These are phyloP conservation scores for Hamamelis virginiana DNA, from an alignment of 164 flowering plant genomes.

Conservation along the genomic window DNA sequence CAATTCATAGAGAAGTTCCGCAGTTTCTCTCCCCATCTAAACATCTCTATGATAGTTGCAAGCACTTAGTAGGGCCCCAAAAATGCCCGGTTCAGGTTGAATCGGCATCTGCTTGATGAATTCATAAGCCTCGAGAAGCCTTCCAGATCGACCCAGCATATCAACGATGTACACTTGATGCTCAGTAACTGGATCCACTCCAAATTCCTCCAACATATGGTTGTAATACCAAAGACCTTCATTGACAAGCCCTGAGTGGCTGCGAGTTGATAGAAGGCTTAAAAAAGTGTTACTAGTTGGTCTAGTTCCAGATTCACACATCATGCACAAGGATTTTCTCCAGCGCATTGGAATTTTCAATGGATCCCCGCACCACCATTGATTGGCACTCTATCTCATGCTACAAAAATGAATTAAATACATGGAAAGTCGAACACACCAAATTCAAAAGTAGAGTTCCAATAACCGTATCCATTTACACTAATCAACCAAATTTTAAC, in stretches of 20 bases:
- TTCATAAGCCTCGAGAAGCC: constrained; percentile 34
- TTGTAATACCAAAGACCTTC: constrained; percentile 32
- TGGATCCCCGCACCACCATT: too few relatives aligned
- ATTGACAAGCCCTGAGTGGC: constrained; percentile 38
- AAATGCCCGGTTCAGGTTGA: constrained; percentile 32
- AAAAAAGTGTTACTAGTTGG: constrained; percentile 35
- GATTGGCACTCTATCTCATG: too few relatives aligned
- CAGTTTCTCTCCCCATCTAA: constrained; percentile 42
- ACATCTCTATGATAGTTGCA: constrained; percentile 46
- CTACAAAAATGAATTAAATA: too few relatives aligned
- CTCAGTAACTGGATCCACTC: constrained; percentile 31
- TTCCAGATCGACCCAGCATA: constrained; percentile 41
- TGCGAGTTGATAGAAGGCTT: constrained; percentile 40
- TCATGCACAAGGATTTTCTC: too few relatives aligned
- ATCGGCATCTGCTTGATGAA: constrained; percentile 21
- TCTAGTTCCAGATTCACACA: constrained; percentile 23
- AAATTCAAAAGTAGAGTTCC: too few relatives aligned
- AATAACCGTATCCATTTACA: too few relatives aligned
- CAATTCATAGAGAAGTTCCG: constrained; percentile 31
- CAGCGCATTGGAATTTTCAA: too few relatives aligned
- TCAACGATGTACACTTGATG: constrained; percentile 40
- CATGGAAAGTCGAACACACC: too few relatives aligned
- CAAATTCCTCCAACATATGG: constrained; percentile 24
- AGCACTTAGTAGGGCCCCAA: constrained; percentile 50
- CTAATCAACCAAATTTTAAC: too few relatives aligned